These are phyloP conservation scores for Leptodermis oblonga DNA, from an alignment of 257 asterid species.

Conservation along the genomic window DNA sequence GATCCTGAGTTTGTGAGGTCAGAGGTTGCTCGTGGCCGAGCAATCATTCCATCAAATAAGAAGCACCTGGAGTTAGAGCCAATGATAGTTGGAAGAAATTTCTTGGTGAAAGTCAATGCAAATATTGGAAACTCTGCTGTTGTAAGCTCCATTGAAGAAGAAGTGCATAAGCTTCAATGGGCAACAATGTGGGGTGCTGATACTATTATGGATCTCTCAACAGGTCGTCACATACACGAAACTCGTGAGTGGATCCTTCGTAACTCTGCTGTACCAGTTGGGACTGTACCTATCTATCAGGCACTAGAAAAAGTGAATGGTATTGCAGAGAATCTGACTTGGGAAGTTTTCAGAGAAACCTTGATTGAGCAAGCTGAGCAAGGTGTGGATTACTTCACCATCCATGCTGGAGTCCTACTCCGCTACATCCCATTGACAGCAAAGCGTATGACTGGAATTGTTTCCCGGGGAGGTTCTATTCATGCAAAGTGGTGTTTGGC, in stretches of 20 bases:
- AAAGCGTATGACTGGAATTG: slow-evolving; percentile 89
- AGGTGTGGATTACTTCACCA: slow-evolving; percentile 95
- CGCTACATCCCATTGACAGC: slow-evolving; percentile 92
- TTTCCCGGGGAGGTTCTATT: slow-evolving; percentile 95
- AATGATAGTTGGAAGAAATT: slow-evolving; percentile 89
- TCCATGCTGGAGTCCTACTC: slow-evolving; percentile 91
- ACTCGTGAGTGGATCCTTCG: slow-evolving; percentile 99
- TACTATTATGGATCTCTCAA: slow-evolving; percentile 92
- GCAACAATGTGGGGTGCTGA: slow-evolving; percentile 99
- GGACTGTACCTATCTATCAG: slow-evolving; percentile 94
- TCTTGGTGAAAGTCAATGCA: slow-evolving; percentile 92
- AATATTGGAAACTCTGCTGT: slow-evolving; percentile 96
- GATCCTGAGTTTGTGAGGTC: slow-evolving; percentile 90
- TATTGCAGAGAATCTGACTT: slow-evolving; percentile 79
- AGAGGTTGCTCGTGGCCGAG: slow-evolving; percentile 98
- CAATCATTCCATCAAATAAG: slow-evolving; percentile 94
- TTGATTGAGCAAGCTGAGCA: slow-evolving; percentile 96
- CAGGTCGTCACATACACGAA: slow-evolving; percentile 93
- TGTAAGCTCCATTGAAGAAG: slow-evolving; percentile 92
- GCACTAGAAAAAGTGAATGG: slow-evolving; percentile 93
- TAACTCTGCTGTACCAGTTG: slow-evolving; percentile 93
- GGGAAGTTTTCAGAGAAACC: slow-evolving; percentile 90
- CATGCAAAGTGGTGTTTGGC: slow-evolving; percentile 98
- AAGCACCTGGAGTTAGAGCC: slow-evolving; percentile 91
- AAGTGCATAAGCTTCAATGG: slow-evolving; percentile 98